Evolutionary conservation across 1,284 basidiomycete species (phyloP).

Genomic region (Abortiporus biennis): DNA sequence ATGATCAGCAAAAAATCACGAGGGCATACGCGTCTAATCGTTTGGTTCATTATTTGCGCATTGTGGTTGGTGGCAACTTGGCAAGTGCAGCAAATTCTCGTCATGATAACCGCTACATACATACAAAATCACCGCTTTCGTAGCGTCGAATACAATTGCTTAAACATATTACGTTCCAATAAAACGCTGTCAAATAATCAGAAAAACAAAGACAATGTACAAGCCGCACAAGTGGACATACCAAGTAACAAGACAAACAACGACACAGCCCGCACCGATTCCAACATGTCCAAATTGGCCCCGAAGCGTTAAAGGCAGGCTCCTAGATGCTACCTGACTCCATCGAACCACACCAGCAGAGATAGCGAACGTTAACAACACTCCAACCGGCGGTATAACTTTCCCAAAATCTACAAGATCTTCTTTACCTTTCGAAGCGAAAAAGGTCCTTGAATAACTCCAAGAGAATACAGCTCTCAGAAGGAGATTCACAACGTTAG

Average conservation of each 20-base stretch:
- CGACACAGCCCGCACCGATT: slow-evolving; percentile 19
- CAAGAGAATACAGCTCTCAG: slow-evolving; percentile 52
- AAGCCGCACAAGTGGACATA: slow-evolving; percentile 13
- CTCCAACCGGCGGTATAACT: slow-evolving; percentile 21
- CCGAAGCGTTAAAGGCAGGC: slow-evolving; percentile 14
- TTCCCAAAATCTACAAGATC: slow-evolving; percentile 16
- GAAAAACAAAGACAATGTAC: background rate
- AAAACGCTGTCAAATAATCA: slow-evolving; percentile 8
- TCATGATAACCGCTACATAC: no score
- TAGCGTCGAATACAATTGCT: slow-evolving; percentile 7
- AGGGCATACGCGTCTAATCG: no score
- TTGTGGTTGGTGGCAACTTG: no score
- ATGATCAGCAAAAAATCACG: no score
- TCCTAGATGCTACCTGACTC: slow-evolving; percentile 17
- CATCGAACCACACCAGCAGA: slow-evolving; percentile 22
- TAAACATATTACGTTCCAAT: slow-evolving; percentile 13
- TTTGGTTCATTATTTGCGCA: no score
- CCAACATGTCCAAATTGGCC: slow-evolving; percentile 24
- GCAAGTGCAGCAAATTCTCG: no score
- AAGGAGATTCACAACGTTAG: slow-evolving; percentile 63
- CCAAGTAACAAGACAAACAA: slow-evolving; percentile 25
- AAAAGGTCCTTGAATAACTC: slow-evolving; percentile 24
- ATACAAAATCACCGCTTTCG: slow-evolving; percentile 10
- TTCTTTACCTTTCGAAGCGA: slow-evolving; percentile 14
- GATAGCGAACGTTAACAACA: slow-evolving; percentile 21